Evolutionary conservation across 352 stramenopile genomes (phyloP).

Genomic region (Blastocystis sp.): DNA sequence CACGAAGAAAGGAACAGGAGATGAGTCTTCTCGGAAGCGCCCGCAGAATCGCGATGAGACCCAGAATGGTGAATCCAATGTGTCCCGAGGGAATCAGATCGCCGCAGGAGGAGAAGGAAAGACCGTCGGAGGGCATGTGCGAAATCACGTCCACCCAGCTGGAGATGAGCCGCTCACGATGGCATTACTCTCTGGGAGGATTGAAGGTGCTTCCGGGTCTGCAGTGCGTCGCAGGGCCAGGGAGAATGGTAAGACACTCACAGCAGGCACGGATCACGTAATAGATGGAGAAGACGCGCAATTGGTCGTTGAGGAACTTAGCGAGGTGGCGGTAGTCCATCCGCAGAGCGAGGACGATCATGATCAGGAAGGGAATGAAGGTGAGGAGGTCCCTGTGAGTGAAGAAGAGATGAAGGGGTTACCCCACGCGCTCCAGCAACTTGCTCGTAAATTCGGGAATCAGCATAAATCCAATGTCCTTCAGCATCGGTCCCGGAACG

Average conservation of each 20-base stretch:
- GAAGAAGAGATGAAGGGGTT: not conserved
- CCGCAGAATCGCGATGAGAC: constrained; percentile 30
- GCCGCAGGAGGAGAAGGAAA: constrained; percentile 62
- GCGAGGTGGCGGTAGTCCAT: constrained; percentile 12
- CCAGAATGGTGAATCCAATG: constrained; percentile 42
- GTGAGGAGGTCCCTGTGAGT: constrained; percentile 30
- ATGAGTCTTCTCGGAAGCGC: constrained; percentile 1
- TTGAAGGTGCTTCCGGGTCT: constrained; percentile 56
- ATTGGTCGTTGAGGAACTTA: constrained; percentile 20
- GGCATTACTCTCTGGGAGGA: constrained; percentile 41
- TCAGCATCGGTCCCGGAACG: constrained; percentile 42
- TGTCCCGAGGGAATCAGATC: constrained; percentile 67
- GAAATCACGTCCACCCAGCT: constrained; percentile 62
- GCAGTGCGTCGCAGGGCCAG: constrained; percentile 55
- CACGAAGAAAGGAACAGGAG: not conserved
- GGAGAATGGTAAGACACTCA: constrained; percentile 50
- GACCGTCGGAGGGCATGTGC: constrained; percentile 58
- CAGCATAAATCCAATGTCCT: constrained; percentile 55
- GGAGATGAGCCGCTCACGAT: not conserved
- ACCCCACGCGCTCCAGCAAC: constrained; percentile 41
- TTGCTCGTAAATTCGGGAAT: constrained; percentile 53
- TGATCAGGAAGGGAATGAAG: constrained; percentile 53
- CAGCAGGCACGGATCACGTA: constrained; percentile 52
- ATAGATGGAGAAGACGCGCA: constrained; percentile 62
- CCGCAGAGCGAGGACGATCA: constrained; percentile 17